These are phyloP conservation scores for Rostrohypoxylon terebratum DNA, from an alignment of 495 filamentous ascomycete species.

Conservation along the genomic window DNA sequence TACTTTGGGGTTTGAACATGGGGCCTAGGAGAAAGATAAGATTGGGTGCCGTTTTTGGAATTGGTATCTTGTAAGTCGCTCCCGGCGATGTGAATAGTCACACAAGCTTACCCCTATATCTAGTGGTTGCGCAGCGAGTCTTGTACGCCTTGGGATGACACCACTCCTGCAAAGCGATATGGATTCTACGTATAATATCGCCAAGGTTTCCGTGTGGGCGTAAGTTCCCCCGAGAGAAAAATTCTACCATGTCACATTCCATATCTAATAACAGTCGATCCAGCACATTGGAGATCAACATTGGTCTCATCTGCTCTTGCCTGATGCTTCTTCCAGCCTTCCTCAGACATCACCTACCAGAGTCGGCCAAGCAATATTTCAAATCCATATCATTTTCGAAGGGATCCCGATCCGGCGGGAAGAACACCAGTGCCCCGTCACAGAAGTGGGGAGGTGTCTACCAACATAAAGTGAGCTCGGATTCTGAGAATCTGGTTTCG, in stretches of 20 bases:
- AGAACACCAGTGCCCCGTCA: neutral
- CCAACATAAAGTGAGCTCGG: slow-evolving; percentile 16
- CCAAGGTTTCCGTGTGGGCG: slow-evolving; percentile 6
- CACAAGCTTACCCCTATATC: neutral
- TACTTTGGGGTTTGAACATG: slow-evolving; percentile 13
- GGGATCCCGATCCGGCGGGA: neutral
- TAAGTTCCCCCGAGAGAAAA: neutral
- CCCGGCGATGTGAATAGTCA: neutral
- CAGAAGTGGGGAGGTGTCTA: slow-evolving; percentile 6
- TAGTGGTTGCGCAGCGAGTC: neutral
- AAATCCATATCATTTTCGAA: neutral
- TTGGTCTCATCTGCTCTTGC: slow-evolving; percentile 7
- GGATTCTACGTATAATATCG: slow-evolving; percentile 10
- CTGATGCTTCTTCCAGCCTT: slow-evolving; percentile 8
- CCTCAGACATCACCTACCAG: slow-evolving; percentile 13
- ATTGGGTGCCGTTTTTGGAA: slow-evolving; percentile 8
- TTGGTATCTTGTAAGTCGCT: slow-evolving; percentile 12
- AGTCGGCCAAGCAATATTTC: slow-evolving; percentile 4
- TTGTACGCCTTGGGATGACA: slow-evolving; percentile 11
- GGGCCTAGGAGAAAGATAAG: slow-evolving; percentile 1
- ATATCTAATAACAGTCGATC: slow-evolving; percentile 7
- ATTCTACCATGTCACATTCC: neutral
- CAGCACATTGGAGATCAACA: slow-evolving; percentile 8
- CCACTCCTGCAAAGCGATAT: slow-evolving; percentile 4
- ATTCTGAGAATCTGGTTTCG: slow-evolving; percentile 8